Evolutionary conservation across 2,329 filamentous ascomycete species (phyloP).

Genomic region (Grosmannia huntii): DNA sequence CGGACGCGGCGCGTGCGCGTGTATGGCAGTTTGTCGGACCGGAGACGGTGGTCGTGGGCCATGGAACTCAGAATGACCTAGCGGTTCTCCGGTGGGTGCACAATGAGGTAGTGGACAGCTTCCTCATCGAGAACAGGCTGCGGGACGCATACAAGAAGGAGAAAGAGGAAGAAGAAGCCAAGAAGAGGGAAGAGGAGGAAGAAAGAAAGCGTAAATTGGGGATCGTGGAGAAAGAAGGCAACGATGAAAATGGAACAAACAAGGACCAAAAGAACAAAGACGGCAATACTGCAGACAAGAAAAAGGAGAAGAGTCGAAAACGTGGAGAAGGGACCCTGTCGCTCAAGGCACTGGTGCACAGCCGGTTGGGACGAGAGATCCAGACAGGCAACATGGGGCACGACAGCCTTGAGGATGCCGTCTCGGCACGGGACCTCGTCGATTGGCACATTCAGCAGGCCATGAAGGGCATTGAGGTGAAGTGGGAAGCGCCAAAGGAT

Average conservation of each 20-base stretch:
- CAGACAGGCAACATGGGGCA: not conserved
- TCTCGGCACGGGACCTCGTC: not conserved
- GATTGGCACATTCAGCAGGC: not conserved
- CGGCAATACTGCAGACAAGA: not conserved
- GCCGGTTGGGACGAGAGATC: not conserved
- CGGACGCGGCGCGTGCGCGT: not conserved
- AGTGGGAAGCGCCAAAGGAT: not conserved
- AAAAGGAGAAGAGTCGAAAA: not conserved
- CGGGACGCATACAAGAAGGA: not conserved
- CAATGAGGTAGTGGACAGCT: not conserved
- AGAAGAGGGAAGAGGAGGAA: not conserved
- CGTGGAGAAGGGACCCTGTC: not conserved
- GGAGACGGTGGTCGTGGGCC: not conserved
- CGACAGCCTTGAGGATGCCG: not conserved
- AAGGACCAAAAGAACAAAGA: not conserved
- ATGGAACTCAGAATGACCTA: not conserved
- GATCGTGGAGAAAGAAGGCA: not conserved
- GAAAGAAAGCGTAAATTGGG: not conserved
- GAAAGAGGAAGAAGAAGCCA: not conserved
- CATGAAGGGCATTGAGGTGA: constrained; percentile 8
- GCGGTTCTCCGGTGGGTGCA: not conserved
- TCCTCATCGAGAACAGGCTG: not conserved
- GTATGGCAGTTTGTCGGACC: not conserved
- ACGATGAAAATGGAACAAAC: not conserved
- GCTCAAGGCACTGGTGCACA: not conserved